Base-by-base conservation (phyloP, 352 stramenopile genomes). In the Globisporangium polare region DNA sequence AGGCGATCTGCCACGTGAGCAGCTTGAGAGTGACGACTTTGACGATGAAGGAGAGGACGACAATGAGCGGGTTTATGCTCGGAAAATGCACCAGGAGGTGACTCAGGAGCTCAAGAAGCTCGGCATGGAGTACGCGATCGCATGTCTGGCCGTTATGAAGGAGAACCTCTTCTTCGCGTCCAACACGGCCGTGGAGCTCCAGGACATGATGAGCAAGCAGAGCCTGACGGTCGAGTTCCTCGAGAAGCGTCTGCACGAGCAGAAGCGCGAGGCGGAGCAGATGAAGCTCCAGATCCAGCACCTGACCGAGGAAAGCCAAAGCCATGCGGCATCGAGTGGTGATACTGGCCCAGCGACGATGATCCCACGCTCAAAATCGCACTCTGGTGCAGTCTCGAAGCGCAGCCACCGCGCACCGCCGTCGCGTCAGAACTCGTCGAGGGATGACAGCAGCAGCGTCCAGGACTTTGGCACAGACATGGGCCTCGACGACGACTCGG, bases 111-210 rank as follows among this genome's bases (percentile, higher is more conserved):
- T 92, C 20, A 66, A 72, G 8, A 55, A 68, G 13, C 58, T 75
- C 5, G 83, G 81, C 0, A 67, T 90, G 31, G 70, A 66, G 7
- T 76, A 66, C 43, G 83, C 81, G 3, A 42, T 92, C 15, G 78
- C 68, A 1, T 91, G 83, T 54, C 63, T 92, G 0, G 53, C 62
- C 8, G 68, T 86, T 17, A 60, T 90, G 61, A 88, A 87, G n/a
- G 78, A 90, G 53, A 90, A 72, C n/a, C 78, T 83, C 3, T 72
- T 90, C 29, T 88, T 86, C 51, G 78, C 80, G 0, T 88, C 76
- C 2, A 87, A 79, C 42, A 77, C 83, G 5, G 73, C 78, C 0
- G 68, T 71, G 7, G 81, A 91, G 52, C 60, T 88, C 4, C 79
- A 91, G 24, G 79, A 91, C 6, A 70, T 78, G 27, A 73, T 88